Conservation (phyloP, 805 yeast species). For the Suhomyces vadensis region DNA sequence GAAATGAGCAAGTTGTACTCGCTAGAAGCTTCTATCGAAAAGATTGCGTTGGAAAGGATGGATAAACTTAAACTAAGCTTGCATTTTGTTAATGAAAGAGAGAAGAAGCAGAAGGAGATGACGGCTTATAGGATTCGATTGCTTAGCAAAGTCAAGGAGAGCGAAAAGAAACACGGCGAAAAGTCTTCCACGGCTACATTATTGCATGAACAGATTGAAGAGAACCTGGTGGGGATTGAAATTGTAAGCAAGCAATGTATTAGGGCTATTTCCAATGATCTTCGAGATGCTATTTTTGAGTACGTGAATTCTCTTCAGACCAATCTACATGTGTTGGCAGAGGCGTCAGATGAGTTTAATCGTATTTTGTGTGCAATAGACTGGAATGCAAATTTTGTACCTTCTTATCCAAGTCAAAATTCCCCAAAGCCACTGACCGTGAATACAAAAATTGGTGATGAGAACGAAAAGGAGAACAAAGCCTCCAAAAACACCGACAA, state of each 20-base stretch:
- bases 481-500: neutral
- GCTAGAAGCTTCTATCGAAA: conserved; percentile 36
- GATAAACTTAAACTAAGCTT: conserved; percentile 46
- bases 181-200: conserved; percentile 44
- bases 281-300: conserved; percentile 48
- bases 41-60: conserved; percentile 42
- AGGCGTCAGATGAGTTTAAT: conserved; percentile 6
- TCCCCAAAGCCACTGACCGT: neutral
- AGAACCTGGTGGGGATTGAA: conserved; percentile 49
- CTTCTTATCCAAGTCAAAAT: neutral
- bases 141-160: conserved; percentile 38
- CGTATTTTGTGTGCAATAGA: conserved; percentile 5
- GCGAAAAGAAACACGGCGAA: conserved; percentile 45
- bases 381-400: conserved; percentile 9
- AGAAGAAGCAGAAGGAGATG: conserved; percentile 45
- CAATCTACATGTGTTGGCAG: conserved; percentile 19
- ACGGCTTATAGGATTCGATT: conserved; percentile 37
- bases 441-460: neutral
- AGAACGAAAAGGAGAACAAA: conserved; percentile 5
- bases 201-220: conserved; percentile 53
- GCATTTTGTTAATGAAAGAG: conserved; percentile 50
- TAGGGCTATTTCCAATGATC: conserved; percentile 46
- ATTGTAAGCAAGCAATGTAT: conserved; percentile 53
- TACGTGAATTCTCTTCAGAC: conserved; percentile 37
- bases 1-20: conserved; percentile 42